Base-by-base conservation (phyloP, 2,329 filamentous ascomycete genomes). In the Eurotiales sp. region DNA sequence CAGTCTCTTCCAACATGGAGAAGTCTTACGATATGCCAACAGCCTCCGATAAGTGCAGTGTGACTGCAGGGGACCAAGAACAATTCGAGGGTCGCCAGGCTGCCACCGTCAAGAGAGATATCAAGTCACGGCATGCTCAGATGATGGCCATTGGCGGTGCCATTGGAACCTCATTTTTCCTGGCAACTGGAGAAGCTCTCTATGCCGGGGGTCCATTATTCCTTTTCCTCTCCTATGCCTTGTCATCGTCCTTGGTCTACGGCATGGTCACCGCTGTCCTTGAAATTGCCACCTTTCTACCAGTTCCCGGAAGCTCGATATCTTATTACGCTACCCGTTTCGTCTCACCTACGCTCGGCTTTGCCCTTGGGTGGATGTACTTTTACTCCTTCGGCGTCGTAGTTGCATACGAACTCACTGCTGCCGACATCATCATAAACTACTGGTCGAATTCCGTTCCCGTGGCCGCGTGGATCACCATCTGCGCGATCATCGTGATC, bases 351-450 rank as follows among this genome's bases (percentile, higher is more conserved):
- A 71, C 67, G 36, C 46, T 72, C 55, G 69, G 68, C 1, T 72
- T 73, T 44, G 64, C 70, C 19, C 67, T 72, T 54, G 71, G 71
- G 15, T 73, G 71, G 37, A 59, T 71, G 3, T 76, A 77, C 58
- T 77, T 73, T 73, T 77, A 76, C 48, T 68, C 68, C 1, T 58
- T 69, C 42, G 70, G 72, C 0, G 75, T 78, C 23, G 62, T 75
- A 23, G 68, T 77, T 0, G 74, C 72, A 44, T 77, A 80, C 53
- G 84, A 87, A 66, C 82, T 86, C 54, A 81, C 80, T 0, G 84
- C 83, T 7, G 81, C 83, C n/a, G 78, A 79, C 37, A 76, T 86
- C 14, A 73, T 87, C 30, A 82, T 86, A 55, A 69, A 80, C 54
- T 85, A 81, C 62, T 87, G 84, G 83, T 59, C 67, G 7, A 62